phyloP scores from a whole-genome alignment of 169 alveolate species.

The Eimeria maxima region DNA sequence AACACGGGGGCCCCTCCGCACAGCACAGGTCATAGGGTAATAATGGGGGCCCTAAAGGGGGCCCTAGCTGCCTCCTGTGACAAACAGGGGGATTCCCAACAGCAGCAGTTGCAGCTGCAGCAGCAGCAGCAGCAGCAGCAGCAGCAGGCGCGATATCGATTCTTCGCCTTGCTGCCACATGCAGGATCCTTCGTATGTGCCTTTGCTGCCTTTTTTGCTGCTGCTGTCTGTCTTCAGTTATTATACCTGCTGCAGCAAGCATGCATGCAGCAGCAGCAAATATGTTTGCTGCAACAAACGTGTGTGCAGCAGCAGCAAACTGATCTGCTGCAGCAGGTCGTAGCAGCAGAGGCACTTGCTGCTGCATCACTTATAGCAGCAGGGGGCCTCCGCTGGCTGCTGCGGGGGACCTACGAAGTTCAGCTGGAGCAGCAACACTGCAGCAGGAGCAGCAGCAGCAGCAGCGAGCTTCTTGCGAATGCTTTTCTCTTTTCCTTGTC shows the following conservation, averaged over 20 bases:
- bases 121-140: conserved; percentile 48
- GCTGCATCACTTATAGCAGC: conserved; percentile 45
- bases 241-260: neutral
- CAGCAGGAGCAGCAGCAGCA: conserved; percentile 58
- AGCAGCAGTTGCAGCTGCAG: conserved; percentile 30
- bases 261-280: conserved; percentile 27
- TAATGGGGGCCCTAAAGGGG: neutral
- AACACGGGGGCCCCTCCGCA: too few relatives aligned
- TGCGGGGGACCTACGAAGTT: conserved; percentile 20
- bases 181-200: neutral
- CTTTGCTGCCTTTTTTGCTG: neutral
- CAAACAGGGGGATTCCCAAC: neutral
- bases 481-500: neutral
- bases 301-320: conserved; percentile 25
- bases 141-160: neutral
- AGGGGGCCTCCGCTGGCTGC: conserved; percentile 35
- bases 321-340: conserved; percentile 13
- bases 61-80: neutral
- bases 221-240: neutral
- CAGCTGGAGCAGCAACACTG: conserved; percentile 30
- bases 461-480: neutral
- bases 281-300: neutral
- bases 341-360: conserved; percentile 44
- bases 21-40: too few relatives aligned
- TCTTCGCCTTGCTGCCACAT: neutral